These are phyloP conservation scores for Dendrobium chrysotoxum DNA, from an alignment of 106 monocot genomes.

Conservation along the genomic window DNA sequence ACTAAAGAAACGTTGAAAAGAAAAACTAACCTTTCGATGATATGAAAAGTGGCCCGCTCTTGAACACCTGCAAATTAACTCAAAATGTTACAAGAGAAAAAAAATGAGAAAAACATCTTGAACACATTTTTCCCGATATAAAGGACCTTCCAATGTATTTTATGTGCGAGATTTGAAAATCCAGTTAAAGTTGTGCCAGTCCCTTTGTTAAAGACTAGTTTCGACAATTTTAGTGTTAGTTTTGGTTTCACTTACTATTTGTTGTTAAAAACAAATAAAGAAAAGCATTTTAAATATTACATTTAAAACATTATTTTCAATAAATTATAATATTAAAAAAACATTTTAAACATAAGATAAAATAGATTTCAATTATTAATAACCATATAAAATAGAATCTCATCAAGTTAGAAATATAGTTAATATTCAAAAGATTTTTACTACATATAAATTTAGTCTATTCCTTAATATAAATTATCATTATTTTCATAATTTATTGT, in stretches of 20 bases:
- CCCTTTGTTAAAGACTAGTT: neutral
- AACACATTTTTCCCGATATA: neutral
- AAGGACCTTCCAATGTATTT: neutral
- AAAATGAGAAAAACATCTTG: neutral
- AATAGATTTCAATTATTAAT: neutral
- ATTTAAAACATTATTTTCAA: neutral
- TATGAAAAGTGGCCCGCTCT: slow-evolving; percentile 84
- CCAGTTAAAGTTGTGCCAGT: neutral
- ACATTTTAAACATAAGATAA: neutral
- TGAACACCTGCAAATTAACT: slow-evolving; percentile 57
- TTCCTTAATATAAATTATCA: neutral
- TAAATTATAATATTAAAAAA: neutral
- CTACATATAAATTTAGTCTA: neutral
- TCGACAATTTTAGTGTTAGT: neutral
- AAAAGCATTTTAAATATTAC: neutral
- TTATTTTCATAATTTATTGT: neutral
- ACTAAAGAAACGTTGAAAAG: neutral
- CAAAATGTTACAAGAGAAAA: neutral
- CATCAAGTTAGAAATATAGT: neutral
- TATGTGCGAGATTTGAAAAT: neutral
- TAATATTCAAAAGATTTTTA: neutral
- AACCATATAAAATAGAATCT: neutral
- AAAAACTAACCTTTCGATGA: slow-evolving; percentile 74
- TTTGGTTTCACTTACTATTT: neutral
- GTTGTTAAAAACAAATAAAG: neutral